phyloP scores from a whole-genome alignment of 164 flowering plant species.

The Vitis amurensis region DNA sequence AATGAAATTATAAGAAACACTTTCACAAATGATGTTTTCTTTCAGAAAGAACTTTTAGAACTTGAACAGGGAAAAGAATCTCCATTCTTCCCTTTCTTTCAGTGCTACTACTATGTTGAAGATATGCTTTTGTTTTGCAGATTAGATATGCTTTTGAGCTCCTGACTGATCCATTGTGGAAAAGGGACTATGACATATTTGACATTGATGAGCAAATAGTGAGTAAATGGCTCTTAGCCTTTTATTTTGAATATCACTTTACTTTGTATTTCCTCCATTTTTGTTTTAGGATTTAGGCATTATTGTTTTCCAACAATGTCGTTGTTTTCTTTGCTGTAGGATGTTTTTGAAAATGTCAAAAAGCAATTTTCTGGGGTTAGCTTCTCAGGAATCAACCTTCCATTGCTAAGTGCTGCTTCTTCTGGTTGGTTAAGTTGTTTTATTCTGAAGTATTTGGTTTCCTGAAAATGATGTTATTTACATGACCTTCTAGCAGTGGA shows the following conservation, averaged over 20 bases:
- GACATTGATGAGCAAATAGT: slow-evolving; percentile 75
- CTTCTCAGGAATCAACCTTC: slow-evolving; percentile 49
- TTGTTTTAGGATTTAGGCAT: background rate
- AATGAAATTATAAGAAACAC: no score
- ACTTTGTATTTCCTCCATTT: slow-evolving; percentile 2
- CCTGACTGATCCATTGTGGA: slow-evolving; percentile 75
- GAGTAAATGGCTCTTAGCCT: slow-evolving; percentile 24
- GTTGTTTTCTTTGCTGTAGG: slow-evolving; percentile 37
- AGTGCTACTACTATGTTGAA: background rate
- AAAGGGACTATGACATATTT: slow-evolving; percentile 81
- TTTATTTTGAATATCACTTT: background rate
- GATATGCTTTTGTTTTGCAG: slow-evolving; percentile 37
- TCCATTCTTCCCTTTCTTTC: background rate
- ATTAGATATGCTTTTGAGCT: slow-evolving; percentile 87
- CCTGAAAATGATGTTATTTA: background rate
- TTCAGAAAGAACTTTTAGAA: background rate
- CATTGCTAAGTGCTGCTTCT: slow-evolving; percentile 47
- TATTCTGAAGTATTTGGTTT: background rate
- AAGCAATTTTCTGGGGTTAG: slow-evolving; percentile 37
- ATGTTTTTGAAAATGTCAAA: slow-evolving; percentile 51
- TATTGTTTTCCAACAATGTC: background rate
- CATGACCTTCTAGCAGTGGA: background rate
- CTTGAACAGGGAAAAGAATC: background rate
- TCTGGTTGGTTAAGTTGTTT: slow-evolving; percentile 45
- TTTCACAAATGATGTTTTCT: no score